Conservation (phyloP, 2,329 filamentous ascomycete species). For the Pleurostoma richardsiae region DNA sequence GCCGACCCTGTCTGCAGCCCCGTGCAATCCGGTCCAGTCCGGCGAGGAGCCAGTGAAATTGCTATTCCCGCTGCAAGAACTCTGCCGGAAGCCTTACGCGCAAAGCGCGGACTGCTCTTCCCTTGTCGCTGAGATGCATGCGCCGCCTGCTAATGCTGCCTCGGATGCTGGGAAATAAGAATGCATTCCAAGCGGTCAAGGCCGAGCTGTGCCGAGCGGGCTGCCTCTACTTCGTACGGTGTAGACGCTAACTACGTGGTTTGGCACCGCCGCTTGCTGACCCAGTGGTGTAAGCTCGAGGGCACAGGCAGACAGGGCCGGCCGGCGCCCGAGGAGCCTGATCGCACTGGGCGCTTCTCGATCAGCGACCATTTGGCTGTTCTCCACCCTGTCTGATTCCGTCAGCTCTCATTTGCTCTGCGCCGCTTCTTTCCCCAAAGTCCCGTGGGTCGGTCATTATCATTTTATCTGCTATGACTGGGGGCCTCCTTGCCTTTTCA, state of each 20-base stretch:
- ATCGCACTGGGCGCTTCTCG: constrained; percentile 18
- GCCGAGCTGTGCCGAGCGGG: too few relatives aligned
- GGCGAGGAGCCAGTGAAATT: too few relatives aligned
- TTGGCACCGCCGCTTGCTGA: too few relatives aligned
- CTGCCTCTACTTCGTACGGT: too few relatives aligned
- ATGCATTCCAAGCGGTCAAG: too few relatives aligned
- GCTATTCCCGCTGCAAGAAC: constrained; percentile 2
- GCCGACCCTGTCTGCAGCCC: too few relatives aligned
- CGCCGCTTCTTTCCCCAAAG: background rate
- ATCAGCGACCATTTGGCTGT: constrained; percentile 10
- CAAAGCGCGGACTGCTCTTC: background rate
- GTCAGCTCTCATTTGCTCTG: constrained; percentile 6
- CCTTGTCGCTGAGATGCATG: background rate
- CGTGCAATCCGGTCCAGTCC: too few relatives aligned
- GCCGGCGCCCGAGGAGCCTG: constrained; percentile 1
- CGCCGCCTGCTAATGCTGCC: too few relatives aligned
- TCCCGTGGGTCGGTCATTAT: background rate
- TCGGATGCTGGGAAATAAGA: too few relatives aligned
- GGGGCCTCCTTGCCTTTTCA: background rate
- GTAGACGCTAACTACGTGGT: too few relatives aligned
- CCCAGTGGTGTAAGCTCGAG: background rate
- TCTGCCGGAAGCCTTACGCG: constrained; percentile 8
- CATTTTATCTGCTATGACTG: background rate
- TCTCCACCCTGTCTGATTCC: constrained; percentile 5
- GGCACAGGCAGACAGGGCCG: background rate